Conservation (phyloP, 768 basidiomycete genomes). For the Pleurotus ostreatus region DNA sequence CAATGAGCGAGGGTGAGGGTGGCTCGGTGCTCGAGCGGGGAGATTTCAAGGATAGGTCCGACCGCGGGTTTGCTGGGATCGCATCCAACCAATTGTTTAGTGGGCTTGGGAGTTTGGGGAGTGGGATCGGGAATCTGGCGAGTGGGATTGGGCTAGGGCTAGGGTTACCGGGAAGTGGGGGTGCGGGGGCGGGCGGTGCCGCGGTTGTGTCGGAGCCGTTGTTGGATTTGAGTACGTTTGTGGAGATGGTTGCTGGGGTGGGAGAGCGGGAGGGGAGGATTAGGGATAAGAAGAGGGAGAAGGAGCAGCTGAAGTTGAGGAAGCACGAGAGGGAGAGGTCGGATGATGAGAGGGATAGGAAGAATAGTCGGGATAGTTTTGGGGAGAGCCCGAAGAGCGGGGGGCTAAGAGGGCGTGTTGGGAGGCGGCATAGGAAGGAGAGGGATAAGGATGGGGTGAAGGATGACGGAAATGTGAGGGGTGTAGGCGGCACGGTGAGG, state of each 20-base stretch:
- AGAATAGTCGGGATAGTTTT: constrained; percentile 13
- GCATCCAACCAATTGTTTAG: not conserved
- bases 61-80: not conserved
- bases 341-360: constrained; percentile 20
- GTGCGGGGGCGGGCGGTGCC: constrained; percentile 28
- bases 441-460: constrained; percentile 24
- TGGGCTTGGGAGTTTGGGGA: constrained; percentile 11
- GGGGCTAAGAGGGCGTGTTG: constrained; percentile 9
- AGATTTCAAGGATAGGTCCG: not conserved
- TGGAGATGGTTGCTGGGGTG: constrained; percentile 33
- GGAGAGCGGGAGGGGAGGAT: constrained; percentile 27
- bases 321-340: constrained; percentile 36
- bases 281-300: constrained; percentile 14
- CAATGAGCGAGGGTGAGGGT: constrained; percentile 7
- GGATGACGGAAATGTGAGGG: constrained; percentile 2
- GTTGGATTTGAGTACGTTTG: constrained; percentile 49
- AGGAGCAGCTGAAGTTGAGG: constrained; percentile 45
- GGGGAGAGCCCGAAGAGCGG: constrained; percentile 21
- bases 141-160: constrained; percentile 41
- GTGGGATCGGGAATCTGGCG: constrained; percentile 27
- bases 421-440: constrained; percentile 11
- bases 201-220: constrained; percentile 42
- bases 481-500: constrained; percentile 32
- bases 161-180: constrained; percentile 30
- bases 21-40: not conserved